Base-by-base conservation (phyloP, 345 rosid genomes). In the Isatis tinctoria region DNA sequence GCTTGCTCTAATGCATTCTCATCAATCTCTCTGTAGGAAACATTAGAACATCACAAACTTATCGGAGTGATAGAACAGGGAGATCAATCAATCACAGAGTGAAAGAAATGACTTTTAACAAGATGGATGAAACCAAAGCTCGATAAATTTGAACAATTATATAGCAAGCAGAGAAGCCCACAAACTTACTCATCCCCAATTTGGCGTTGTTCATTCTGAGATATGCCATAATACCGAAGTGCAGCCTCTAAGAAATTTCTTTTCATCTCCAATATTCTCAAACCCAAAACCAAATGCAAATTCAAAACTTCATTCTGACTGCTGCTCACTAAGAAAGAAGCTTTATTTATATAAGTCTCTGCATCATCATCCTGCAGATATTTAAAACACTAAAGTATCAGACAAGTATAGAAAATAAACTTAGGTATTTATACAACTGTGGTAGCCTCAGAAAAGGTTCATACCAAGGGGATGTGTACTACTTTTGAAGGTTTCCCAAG, bases 181-280 rank as follows among this genome's bases (percentile, higher is more conserved):
- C 35, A 49, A 33, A 78, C 97, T 16, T 85, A 95, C 97, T 92
- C 97, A 72, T 95, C 97, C 75, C 92, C 97, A 35, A 92, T 87
- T 72, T 92, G 88, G 45, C 93, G 90, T 88, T 92, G 81, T 83
- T 92, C 97, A 79, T 92, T 94, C 78, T 94, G 99, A 79, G 97
- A 94, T 69, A 92, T 92, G 81, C 86, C 86, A 56, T 94, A 94
- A 72, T 94, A 90, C 44, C 97, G 93, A 47, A 94, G 77, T 74
- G 99, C 99, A 39, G 99, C 97, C 77, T 94, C 97, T 81, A 94
- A 78, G 69, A 95, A 95, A 84, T 95, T 95, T 79, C 99, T 84
- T 82, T 95, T 95, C 67, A 94, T 83, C 80, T 94, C 97, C 88
- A 92, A 84, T 83, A 94, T 91, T 79, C 96, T 90, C 60, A 67